Evolutionary conservation across 352 stramenopile genomes (phyloP), one percentile per base, ranked within the genome.

Genomic region (Phytophthora uliginosa): DNA sequence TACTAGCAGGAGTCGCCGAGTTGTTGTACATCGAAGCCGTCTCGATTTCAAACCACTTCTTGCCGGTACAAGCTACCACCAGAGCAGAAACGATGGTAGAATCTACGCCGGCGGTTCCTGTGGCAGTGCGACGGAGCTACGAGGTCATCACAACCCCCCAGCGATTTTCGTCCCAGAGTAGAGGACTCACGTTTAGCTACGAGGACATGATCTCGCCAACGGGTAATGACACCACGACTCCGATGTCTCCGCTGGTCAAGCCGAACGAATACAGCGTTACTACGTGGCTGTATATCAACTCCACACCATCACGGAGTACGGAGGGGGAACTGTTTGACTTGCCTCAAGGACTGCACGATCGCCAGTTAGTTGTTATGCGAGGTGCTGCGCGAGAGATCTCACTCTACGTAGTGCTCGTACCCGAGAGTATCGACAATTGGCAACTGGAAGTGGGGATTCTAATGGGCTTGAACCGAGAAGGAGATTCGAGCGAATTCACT

Each of bases 261-360:
- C 53, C 86, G 2, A 91, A 83, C 34, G 92, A 97, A 48, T 98
- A 97, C 59, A 97, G 88, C 52, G 85, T 98, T 22, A 95, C 85
- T 7, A 93, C 83, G 9, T 98, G 94, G 94, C 45, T 98, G 2
- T 95, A 83, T 54, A 64, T 96, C 6, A 82, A 81, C n/a, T 65
- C 42, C 42, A 48, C 33, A 17, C 1, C 18, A 7, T 24, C 38
- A 22, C n/a, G n/a, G 17, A 58, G 22, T 47, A 7, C 4, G 17
- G 38, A 63, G 7, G 31, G 2, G 22, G 22, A 66, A 7, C 55
- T 64, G 22, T 61, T 68, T 17, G 42, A 69, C 9, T 22, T 62
- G 9, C 33, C 64, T 5, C n/a, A 50, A n/a, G 24, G 34, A 45
- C 58, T 64, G 1, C 59, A 57, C 45, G 79, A 86, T 9, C 78